Evolutionary conservation across 2,329 filamentous ascomycete genomes (phyloP).

Genomic region (Exophiala phaeomuriformis): DNA sequence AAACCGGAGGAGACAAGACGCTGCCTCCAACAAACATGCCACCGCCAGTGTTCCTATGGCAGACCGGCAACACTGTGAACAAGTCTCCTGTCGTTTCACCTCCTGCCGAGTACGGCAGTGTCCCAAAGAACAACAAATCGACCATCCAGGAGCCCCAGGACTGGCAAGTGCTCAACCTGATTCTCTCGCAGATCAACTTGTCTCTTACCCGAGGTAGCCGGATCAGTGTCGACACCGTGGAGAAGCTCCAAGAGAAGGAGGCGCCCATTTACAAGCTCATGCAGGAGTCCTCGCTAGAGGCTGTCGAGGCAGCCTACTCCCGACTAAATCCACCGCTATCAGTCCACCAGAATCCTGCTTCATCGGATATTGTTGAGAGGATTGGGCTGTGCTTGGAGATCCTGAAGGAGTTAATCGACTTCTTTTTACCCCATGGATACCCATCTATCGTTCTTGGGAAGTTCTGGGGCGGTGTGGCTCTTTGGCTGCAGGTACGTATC

Average conservation of each 20-base stretch:
- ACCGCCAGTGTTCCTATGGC: not conserved
- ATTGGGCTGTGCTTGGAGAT: not conserved
- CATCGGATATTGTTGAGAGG: not conserved
- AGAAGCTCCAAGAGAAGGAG: not conserved
- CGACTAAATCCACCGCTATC: not conserved
- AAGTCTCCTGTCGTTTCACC: not conserved
- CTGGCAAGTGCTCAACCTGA: not conserved
- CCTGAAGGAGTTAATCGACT: not conserved
- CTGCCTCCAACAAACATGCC: not conserved
- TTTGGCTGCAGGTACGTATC: not conserved
- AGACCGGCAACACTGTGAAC: not conserved
- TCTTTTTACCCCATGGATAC: not conserved
- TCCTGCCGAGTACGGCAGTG: not conserved
- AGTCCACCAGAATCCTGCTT: not conserved
- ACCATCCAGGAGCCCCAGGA: not conserved
- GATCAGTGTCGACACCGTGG: not conserved
- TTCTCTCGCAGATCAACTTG: not conserved
- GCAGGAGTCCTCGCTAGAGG: not conserved
- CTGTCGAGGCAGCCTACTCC: not conserved
- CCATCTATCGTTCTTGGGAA: constrained; percentile 1
- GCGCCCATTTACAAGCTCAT: not conserved
- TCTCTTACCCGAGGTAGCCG: not conserved
- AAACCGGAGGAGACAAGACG: not conserved
- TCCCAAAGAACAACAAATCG: not conserved
- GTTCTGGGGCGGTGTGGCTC: not conserved